Percentiles rank a stretch among this genome's conserved stretches.
Conservation (phyloP, 2,329 filamentous ascomycete species). For the Xylaria digitata region DNA sequence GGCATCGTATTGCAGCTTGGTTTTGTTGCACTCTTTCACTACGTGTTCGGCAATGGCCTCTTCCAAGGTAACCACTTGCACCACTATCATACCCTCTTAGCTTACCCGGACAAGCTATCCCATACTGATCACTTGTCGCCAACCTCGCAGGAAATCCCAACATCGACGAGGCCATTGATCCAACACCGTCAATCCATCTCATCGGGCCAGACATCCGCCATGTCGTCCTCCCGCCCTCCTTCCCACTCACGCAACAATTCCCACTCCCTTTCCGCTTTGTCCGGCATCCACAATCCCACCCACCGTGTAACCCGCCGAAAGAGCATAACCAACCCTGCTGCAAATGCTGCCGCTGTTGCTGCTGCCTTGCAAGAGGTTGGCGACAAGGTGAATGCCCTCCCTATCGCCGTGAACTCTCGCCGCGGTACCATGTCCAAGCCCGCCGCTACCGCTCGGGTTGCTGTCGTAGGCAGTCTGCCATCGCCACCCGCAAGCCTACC, state of each 20-base stretch:
- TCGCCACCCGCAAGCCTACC: constrained; percentile 77
- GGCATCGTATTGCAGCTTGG: constrained; percentile 33
- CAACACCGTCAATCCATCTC: constrained; percentile 71
- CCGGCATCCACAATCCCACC: constrained; percentile 79
- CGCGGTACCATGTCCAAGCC: constrained; percentile 77
- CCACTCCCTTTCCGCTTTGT: constrained; percentile 84
- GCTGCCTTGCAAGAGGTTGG: constrained; percentile 77
- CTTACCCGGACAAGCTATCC: constrained; percentile 45
- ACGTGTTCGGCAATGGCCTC: constrained; percentile 66
- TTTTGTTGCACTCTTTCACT: constrained; percentile 45
- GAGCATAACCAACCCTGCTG: constrained; percentile 82
- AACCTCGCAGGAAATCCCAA: constrained; percentile 68
- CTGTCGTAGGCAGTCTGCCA: constrained; percentile 67
- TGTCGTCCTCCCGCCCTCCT: constrained; percentile 66
- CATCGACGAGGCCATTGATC: constrained; percentile 74
- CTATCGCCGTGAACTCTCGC: constrained; percentile 67
- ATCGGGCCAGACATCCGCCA: constrained; percentile 66
- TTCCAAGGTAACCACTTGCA: constrained; percentile 64
- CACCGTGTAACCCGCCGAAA: constrained; percentile 93
- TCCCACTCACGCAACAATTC: constrained; percentile 77
- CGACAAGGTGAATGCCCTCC: constrained; percentile 65
- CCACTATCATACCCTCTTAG: constrained; percentile 43
- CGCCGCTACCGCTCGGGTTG: constrained; percentile 63
- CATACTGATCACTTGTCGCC: constrained; percentile 54
- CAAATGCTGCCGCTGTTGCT: constrained; percentile 80